Conservation (phyloP, 371 early-diverging fungal genomes). For the Actinomucor elegans region DNA sequence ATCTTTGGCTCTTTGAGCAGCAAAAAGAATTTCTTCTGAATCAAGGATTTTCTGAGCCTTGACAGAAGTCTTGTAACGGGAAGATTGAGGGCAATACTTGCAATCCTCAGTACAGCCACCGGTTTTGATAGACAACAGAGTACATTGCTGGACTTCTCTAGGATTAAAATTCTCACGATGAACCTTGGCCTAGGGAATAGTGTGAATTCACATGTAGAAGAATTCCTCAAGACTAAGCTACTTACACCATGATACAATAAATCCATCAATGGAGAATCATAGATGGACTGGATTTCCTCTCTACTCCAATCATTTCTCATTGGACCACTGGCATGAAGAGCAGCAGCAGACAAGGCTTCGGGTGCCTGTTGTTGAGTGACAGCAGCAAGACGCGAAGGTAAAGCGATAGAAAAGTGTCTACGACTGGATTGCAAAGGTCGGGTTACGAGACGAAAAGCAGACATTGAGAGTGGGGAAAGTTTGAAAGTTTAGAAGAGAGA, state of each 20-base stretch:
- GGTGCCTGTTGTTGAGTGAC: constrained; percentile 37
- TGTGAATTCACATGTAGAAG: constrained; percentile 1
- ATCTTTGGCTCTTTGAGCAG: constrained; percentile 80
- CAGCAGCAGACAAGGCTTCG: constrained; percentile 55
- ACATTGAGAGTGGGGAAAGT: constrained; percentile 26
- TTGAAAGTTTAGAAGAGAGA: constrained; percentile 13
- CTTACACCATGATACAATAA: constrained; percentile 76
- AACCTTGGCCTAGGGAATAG: constrained; percentile 61
- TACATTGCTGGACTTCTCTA: constrained; percentile 80
- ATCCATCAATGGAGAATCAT: constrained; percentile 82
- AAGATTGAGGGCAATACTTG: constrained; percentile 86
- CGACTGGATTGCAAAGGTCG: constrained; percentile 34
- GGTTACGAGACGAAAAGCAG: constrained; percentile 40
- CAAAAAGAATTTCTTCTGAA: constrained; percentile 70
- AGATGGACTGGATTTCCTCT: constrained; percentile 77
- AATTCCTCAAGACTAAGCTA: too few relatives aligned
- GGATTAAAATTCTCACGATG: constrained; percentile 77
- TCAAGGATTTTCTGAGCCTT: constrained; percentile 76
- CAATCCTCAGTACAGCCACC: constrained; percentile 90
- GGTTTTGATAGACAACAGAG: constrained; percentile 84
- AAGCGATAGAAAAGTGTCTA: constrained; percentile 48
- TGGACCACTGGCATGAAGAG: constrained; percentile 57
- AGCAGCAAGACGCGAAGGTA: constrained; percentile 56
- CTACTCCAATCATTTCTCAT: constrained; percentile 75
- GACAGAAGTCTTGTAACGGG: constrained; percentile 71